phyloP scores from a whole-genome alignment of 345 rosid genomes.

The Melaleuca quinquenervia region DNA sequence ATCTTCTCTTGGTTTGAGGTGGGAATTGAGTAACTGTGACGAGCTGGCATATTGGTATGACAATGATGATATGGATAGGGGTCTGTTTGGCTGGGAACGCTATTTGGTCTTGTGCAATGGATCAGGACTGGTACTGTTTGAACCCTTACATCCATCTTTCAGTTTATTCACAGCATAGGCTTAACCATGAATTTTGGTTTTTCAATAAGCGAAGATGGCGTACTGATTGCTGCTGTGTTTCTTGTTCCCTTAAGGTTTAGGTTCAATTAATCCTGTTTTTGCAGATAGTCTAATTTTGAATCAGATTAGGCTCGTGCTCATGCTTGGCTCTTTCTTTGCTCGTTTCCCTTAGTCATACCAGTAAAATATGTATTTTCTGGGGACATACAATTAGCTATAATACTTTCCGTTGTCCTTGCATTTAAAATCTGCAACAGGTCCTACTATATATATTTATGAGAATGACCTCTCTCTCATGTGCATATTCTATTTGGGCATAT shows the following conservation, averaged over 20 bases:
- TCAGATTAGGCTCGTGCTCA: neutral
- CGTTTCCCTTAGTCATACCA: neutral
- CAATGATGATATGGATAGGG: conserved; percentile 30
- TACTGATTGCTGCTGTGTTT: neutral
- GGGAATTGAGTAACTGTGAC: conserved; percentile 72
- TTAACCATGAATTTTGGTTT: neutral
- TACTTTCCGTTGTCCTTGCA: neutral
- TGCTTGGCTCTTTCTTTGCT: neutral
- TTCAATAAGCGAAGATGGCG: neutral
- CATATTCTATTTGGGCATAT: neutral
- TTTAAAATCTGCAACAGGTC: neutral
- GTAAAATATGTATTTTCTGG: neutral
- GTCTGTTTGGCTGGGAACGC: conserved; percentile 74
- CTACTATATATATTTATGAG: neutral
- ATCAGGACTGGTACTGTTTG: conserved; percentile 60
- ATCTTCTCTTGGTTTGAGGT: conserved; percentile 67
- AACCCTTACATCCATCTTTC: neutral
- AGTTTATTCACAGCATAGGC: neutral
- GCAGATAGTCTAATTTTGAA: neutral
- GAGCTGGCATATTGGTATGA: conserved; percentile 67
- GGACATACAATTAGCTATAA: neutral
- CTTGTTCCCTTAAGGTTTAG: neutral
- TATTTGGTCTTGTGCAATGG: conserved; percentile 65
- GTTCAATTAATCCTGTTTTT: neutral
- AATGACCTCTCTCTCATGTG: neutral